phyloP scores from a whole-genome alignment of 75 land plant genomes.

The Pinus taeda region DNA sequence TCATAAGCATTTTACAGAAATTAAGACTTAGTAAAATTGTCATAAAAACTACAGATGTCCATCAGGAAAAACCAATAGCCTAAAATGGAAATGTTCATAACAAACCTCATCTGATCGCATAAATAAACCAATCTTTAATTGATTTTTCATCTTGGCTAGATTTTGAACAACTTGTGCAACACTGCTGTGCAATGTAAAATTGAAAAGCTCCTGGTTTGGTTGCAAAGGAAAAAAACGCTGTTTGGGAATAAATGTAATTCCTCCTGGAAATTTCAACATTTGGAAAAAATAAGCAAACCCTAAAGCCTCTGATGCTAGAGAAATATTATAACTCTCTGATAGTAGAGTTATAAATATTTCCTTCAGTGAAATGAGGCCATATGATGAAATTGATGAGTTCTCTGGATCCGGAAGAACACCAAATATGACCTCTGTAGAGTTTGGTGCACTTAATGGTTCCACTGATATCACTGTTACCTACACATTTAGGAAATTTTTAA shows the following conservation, averaged over 20 bases:
- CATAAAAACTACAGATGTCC: neutral
- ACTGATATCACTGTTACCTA: constrained; percentile 11
- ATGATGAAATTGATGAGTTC: constrained; percentile 7
- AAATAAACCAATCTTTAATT: constrained; percentile 10
- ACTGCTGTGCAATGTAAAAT: constrained; percentile 15
- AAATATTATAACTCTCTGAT: constrained; percentile 13
- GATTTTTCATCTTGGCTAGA: constrained; percentile 11
- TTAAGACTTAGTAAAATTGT: neutral
- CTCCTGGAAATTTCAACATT: constrained; percentile 23
- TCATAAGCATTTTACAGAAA: neutral
- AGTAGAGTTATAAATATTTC: constrained; percentile 14
- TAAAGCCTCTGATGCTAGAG: constrained; percentile 11
- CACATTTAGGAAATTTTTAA: neutral
- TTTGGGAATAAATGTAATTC: constrained; percentile 20
- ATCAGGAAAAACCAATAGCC: constrained; percentile 1
- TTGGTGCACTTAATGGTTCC: neutral
- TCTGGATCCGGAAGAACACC: constrained; percentile 8
- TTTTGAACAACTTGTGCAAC: constrained; percentile 14
- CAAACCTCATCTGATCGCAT: constrained; percentile 16
- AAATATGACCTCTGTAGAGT: constrained; percentile 16
- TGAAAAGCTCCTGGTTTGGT: constrained; percentile 7
- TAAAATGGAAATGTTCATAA: neutral
- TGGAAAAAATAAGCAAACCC: constrained; percentile 12
- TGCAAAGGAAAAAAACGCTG: constrained; percentile 13
- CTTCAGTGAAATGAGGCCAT: constrained; percentile 9